phyloP scores from a whole-genome alignment of 306 rosid species.

The Sechiopsis laciniata region DNA sequence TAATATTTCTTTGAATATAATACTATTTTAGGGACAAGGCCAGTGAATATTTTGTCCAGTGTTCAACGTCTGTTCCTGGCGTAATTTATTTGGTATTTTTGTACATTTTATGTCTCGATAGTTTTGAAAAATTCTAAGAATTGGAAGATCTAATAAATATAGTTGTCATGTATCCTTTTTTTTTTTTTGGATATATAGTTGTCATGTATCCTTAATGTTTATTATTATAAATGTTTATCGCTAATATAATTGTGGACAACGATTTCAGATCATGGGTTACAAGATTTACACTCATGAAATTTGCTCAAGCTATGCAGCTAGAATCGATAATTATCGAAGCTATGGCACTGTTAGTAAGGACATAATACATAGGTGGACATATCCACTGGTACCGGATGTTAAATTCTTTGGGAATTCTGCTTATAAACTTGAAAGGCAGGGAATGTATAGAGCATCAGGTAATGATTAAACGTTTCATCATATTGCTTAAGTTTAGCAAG shows the following conservation, averaged over 20 bases:
- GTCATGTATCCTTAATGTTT: not conserved
- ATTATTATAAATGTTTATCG: not conserved
- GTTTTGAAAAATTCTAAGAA: not conserved
- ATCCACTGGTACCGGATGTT: conserved; percentile 92
- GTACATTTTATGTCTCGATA: not conserved
- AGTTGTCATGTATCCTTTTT: not conserved
- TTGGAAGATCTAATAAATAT: not conserved
- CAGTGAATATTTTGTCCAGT: not conserved
- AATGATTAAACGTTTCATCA: conserved; percentile 24
- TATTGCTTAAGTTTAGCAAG: not conserved
- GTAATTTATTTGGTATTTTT: not conserved
- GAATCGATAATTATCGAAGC: conserved; percentile 93
- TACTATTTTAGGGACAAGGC: not conserved
- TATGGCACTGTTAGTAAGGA: conserved; percentile 91
- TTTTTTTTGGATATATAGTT: too few species aligned
- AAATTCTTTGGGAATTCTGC: conserved; percentile 58
- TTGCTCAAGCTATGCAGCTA: conserved; percentile 85
- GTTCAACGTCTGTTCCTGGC: not conserved
- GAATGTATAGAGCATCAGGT: conserved; percentile 92
- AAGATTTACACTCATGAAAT: conserved; percentile 89
- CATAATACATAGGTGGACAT: conserved; percentile 97
- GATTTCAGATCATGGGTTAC: conserved; percentile 91
- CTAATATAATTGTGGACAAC: conserved; percentile 13
- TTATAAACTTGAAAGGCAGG: conserved; percentile 74
- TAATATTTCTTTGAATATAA: not conserved